Evolutionary conservation across 2,329 filamentous ascomycete species (phyloP).

Genomic region (Monilinia polystroma): DNA sequence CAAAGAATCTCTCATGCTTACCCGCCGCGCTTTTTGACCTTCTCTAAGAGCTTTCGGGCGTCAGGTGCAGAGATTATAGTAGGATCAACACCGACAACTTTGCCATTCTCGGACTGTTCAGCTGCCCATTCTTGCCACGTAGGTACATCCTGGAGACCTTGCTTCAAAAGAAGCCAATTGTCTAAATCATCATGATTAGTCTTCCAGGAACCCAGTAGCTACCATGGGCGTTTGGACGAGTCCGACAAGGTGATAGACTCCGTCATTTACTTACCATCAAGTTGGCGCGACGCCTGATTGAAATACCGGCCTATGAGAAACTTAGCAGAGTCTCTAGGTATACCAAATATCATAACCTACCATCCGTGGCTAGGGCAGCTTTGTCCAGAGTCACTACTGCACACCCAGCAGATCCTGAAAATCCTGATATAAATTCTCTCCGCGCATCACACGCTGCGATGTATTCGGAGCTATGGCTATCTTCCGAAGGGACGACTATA

Average conservation of each 20-base stretch:
- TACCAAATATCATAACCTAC: constrained; percentile 1
- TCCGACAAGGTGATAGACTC: neutral
- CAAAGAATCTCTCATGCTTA: constrained; percentile 40
- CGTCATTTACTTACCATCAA: constrained; percentile 56
- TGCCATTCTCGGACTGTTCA: constrained; percentile 81
- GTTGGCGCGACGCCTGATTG: constrained; percentile 88
- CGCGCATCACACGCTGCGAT: constrained; percentile 93
- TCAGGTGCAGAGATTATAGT: constrained; percentile 75
- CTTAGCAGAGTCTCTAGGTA: neutral
- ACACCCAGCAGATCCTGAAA: constrained; percentile 91
- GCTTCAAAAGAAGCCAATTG: constrained; percentile 91
- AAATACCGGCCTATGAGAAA: constrained; percentile 71
- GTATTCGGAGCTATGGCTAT: constrained; percentile 96
- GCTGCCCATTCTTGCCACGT: constrained; percentile 97
- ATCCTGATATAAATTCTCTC: constrained; percentile 88
- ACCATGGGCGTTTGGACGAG: neutral
- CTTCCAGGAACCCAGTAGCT: neutral
- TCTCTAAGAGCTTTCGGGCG: constrained; percentile 75
- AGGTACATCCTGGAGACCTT: constrained; percentile 87
- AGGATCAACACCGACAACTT: constrained; percentile 87
- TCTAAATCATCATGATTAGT: constrained; percentile 22
- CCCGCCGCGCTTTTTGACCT: constrained; percentile 83
- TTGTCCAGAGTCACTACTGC: constrained; percentile 84
- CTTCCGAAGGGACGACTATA: constrained; percentile 90
- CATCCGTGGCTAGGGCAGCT: constrained; percentile 89